These are phyloP conservation scores for Lupinus albus DNA, from an alignment of 306 rosid species.

Conservation along the genomic window DNA sequence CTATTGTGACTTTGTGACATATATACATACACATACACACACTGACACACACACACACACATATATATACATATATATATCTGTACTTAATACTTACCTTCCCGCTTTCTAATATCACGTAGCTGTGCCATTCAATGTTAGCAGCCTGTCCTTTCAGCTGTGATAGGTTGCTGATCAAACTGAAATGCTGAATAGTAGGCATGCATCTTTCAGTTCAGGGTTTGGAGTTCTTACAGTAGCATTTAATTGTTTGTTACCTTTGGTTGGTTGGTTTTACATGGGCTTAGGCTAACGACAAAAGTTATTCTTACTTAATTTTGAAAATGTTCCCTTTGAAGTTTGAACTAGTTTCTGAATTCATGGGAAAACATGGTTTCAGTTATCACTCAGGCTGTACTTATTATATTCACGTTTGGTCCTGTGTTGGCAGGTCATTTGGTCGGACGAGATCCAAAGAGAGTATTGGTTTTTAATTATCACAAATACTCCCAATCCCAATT, in stretches of 20 bases:
- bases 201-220: constrained; percentile 20
- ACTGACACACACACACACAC: too few species aligned
- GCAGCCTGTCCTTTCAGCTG: neutral
- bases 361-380: neutral
- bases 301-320: neutral
- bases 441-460: too few species aligned
- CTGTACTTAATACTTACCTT: neutral
- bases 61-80: too few species aligned
- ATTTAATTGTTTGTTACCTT: constrained; percentile 22
- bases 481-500: too few species aligned
- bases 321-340: constrained; percentile 22
- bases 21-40: too few species aligned
- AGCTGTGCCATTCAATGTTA: constrained; percentile 2
- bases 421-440: neutral
- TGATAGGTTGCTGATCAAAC: constrained; percentile 25
- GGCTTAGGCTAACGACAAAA: constrained; percentile 12
- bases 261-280: neutral
- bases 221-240: constrained; percentile 21
- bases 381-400: constrained; percentile 4
- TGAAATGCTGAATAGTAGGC: neutral
- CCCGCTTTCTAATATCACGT: neutral
- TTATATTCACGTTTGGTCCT: constrained; percentile 9
- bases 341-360: neutral
- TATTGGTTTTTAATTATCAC: too few species aligned
- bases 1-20: neutral